Evolutionary conservation across 208 protist species (phyloP).

Genomic region (Lotmaria passim): DNA sequence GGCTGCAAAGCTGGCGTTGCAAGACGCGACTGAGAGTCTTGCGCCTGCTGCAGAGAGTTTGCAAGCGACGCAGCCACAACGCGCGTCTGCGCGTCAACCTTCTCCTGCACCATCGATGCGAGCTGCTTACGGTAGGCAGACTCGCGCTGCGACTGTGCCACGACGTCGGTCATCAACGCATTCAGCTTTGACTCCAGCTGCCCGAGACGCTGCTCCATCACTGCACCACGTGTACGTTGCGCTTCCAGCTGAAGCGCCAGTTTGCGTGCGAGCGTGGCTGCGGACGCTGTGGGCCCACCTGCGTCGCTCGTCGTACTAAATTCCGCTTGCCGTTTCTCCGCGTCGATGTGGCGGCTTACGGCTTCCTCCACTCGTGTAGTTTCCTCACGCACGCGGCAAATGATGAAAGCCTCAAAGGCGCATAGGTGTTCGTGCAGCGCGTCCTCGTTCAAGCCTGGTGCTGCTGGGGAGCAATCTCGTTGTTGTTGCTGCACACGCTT

Average conservation of each 20-base stretch:
- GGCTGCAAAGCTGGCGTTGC: background rate
- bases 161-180: constrained; percentile 45
- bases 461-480: background rate
- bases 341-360: background rate
- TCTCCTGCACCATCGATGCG: constrained; percentile 1
- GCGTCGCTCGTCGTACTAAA: background rate
- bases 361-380: constrained; percentile 10
- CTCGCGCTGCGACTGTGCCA: constrained; percentile 26
- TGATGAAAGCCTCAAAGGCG: constrained; percentile 49
- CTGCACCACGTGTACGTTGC: constrained; percentile 23
- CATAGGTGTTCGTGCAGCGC: constrained; percentile 29
- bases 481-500: background rate
- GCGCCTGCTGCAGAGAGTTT: background rate
- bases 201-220: constrained; percentile 33
- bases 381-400: constrained; percentile 39
- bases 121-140: constrained; percentile 4
- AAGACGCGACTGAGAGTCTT: background rate
- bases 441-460: background rate
- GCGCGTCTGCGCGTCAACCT: constrained; percentile 2
- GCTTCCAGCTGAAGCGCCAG: constrained; percentile 24
- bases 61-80: background rate
- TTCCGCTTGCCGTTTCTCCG: background rate
- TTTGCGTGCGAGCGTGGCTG: background rate
- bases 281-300: background rate
- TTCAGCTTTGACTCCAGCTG: constrained; percentile 49